Conservation (phyloP, 345 rosid species). For the Barbarea vulgaris region DNA sequence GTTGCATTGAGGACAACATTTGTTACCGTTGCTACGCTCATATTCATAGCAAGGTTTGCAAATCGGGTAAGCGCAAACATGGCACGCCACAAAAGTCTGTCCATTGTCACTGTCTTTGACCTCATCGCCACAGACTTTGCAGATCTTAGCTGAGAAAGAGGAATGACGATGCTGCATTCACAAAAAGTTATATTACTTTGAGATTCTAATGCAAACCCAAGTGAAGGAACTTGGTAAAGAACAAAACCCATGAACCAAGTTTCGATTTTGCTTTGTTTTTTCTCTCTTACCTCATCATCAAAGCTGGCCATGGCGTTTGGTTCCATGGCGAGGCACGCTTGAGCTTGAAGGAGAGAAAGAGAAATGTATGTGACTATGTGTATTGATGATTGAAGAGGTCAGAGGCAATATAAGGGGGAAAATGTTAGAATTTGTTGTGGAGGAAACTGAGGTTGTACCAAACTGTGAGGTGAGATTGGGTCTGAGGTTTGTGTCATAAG, state of each 20-base stretch:
- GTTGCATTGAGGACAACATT: conserved; percentile 91
- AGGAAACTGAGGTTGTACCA: conserved; percentile 51
- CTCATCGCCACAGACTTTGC: conserved; percentile 84
- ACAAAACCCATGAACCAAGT: conserved; percentile 22
- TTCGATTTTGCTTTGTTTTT: neutral
- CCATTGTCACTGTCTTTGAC: conserved; percentile 64
- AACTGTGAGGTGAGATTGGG: conserved; percentile 76
- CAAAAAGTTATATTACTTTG: neutral
- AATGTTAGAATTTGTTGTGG: neutral
- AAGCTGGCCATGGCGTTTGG: conserved; percentile 63
- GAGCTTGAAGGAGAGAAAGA: conserved; percentile 19
- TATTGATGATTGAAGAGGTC: conserved; percentile 31
- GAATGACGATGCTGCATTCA: conserved; percentile 50
- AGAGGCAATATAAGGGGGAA: conserved; percentile 28
- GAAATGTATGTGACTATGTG: conserved; percentile 27
- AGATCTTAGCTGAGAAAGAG: conserved; percentile 47
- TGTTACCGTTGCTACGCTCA: conserved; percentile 87
- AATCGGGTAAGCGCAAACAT: conserved; percentile 79
- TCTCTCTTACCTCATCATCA: conserved; percentile 46
- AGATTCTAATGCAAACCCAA: neutral
- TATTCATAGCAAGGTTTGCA: conserved; percentile 91
- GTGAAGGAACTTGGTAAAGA: conserved; percentile 1
- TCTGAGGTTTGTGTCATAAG: conserved; percentile 46
- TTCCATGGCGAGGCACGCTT: conserved; percentile 42
- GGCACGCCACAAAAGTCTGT: conserved; percentile 68